phyloP scores from a whole-genome alignment of 257 asterid genomes.

The Avicennia marina region DNA sequence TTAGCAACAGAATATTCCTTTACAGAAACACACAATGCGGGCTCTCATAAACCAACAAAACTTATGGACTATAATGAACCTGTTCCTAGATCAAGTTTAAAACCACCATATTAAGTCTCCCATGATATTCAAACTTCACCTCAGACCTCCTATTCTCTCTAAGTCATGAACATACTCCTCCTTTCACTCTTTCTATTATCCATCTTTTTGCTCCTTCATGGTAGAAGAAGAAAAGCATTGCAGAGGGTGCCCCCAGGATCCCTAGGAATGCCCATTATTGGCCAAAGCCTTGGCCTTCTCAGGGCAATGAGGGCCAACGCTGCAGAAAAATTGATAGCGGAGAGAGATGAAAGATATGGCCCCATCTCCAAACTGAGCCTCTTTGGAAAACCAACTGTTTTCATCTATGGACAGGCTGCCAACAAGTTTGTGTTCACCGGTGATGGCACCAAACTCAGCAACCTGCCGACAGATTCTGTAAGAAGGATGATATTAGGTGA shows the following conservation, averaged over 20 bases:
- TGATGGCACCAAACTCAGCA: conserved; percentile 37
- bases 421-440: conserved; percentile 56
- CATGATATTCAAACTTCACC: too few species aligned
- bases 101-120: too few species aligned
- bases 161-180: too few species aligned
- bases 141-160: too few species aligned
- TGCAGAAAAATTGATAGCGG: conserved; percentile 55
- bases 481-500: conserved; percentile 61
- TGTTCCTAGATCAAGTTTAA: too few species aligned
- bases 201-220: conserved; percentile 20
- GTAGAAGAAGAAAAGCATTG: conserved; percentile 13
- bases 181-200: conserved; percentile 34
- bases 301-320: conserved; percentile 72
- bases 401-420: conserved; percentile 71
- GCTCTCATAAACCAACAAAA: too few species aligned
- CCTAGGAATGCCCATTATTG: conserved; percentile 55
- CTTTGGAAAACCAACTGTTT: conserved; percentile 65
- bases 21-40: too few species aligned
- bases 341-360: conserved; percentile 50
- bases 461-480: conserved; percentile 50
- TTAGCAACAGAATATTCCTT: too few species aligned
- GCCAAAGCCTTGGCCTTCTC: conserved; percentile 58
- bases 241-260: conserved; percentile 62
- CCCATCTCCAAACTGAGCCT: conserved; percentile 61
- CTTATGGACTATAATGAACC: too few species aligned